Base-by-base conservation (phyloP, 2,329 filamentous ascomycete genomes). In the Phoma sp. region DNA sequence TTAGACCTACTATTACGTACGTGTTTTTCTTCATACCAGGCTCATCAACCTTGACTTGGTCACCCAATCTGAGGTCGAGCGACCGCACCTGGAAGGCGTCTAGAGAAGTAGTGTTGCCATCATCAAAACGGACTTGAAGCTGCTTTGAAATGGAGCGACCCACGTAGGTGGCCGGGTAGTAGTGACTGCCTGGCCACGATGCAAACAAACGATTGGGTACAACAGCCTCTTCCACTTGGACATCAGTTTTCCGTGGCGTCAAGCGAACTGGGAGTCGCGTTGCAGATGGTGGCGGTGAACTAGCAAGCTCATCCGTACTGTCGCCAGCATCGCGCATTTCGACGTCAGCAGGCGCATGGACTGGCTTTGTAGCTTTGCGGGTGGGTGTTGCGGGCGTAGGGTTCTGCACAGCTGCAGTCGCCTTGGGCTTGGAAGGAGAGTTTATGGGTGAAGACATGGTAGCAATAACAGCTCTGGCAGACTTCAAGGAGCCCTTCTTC, bases 161-260 rank as follows among this genome's bases (percentile, higher is more conserved):
- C 28, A 86, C 68, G 61, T 81, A 87, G n/a, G 80, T 84, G 7
- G 83, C 85, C 40, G 85, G 84, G 64, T 85, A 86, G 65, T 82
- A 87, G 47, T 79, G 78, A 40, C 76, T 80, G 17, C 81, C 80
- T 59, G 80, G 84, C 79, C 85, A 88, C 23, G 78, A 76, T 7
- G 85, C 84, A 57, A 87, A 78, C 0, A 87, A 79, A 56, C 85
- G 79, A 47, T 83, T 81, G 5, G 80, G 79, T 11, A 77, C 74
- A 20, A 79, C 60, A 9, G 75, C 30, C 21, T 68, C 61, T 11
- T 55, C 60, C 1, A 15, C 7, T 4, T 45, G 12, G 10, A 26
- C 9, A 14, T 46, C 39, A 5, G 25, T 2, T 23, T 40, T 49
- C n/a, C 18, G 45, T 34, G 45, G 51, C 11, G 51, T 54, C 23